These are phyloP conservation scores for Alloascoidea hylecoeti DNA, from an alignment of 805 yeast species.

Conservation along the genomic window DNA sequence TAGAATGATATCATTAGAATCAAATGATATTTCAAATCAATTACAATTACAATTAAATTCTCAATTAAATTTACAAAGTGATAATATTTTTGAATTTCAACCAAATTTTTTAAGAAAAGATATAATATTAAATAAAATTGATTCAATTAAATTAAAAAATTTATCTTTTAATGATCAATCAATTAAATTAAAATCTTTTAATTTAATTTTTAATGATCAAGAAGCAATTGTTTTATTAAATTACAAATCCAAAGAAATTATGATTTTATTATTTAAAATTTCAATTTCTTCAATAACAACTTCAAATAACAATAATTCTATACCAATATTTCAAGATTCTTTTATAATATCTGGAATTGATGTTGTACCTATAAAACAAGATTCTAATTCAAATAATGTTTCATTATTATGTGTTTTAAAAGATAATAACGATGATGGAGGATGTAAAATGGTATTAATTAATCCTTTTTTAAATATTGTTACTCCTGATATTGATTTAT, in stretches of 20 bases:
- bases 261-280: constrained; percentile 33
- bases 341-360: constrained; percentile 6
- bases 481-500: constrained; percentile 18
- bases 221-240: constrained; percentile 52
- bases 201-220: constrained; percentile 31
- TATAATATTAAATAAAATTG: constrained; percentile 51
- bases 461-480: constrained; percentile 43
- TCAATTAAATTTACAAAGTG: constrained; percentile 4
- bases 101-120: constrained; percentile 29
- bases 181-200: constrained; percentile 19
- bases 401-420: constrained; percentile 25
- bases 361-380: constrained; percentile 2
- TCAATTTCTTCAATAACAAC: constrained; percentile 12
- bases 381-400: constrained; percentile 21
- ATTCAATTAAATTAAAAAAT: constrained; percentile 19
- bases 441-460: constrained; percentile 26
- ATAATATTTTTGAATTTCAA: constrained; percentile 8
- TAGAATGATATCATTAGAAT: constrained; percentile 5
- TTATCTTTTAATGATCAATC: constrained; percentile 16
- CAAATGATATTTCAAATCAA: constrained; percentile 11
- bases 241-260: constrained; percentile 23
- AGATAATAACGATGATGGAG: constrained; percentile 15
- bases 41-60: constrained; percentile 8
- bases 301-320: constrained; percentile 20
- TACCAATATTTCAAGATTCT: constrained; percentile 13